Conservation (phyloP, 2,329 filamentous ascomycete species). For the Fusarium haematococcum region DNA sequence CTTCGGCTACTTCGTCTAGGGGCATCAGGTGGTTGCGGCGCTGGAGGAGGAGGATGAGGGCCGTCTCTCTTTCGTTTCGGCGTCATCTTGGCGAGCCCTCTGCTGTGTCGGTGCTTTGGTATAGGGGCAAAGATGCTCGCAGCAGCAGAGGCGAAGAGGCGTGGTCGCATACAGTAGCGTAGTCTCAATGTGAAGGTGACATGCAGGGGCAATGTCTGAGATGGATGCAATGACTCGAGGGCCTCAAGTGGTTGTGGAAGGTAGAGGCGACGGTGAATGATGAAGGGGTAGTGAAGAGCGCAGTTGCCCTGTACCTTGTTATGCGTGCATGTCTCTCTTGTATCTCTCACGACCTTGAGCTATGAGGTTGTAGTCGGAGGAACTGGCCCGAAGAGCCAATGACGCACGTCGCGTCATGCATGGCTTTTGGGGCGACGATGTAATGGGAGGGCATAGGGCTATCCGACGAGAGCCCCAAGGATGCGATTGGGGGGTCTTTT, state of each 20-base stretch:
- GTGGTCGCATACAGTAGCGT: conserved; percentile 14
- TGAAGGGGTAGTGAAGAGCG: background rate
- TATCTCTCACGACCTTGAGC: background rate
- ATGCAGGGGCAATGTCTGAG: background rate
- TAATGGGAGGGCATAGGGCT: conserved; percentile 25
- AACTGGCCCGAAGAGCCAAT: conserved; percentile 38
- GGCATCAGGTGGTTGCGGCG: conserved; percentile 32
- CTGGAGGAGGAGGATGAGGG: conserved; percentile 35
- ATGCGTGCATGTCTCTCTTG: conserved; percentile 12
- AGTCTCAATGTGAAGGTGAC: background rate
- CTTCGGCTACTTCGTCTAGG: conserved; percentile 45
- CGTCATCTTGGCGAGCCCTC: conserved; percentile 47
- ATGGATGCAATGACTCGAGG: background rate
- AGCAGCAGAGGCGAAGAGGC: conserved; percentile 17
- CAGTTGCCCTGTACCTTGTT: background rate
- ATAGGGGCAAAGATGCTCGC: conserved; percentile 7
- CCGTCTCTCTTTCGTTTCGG: conserved; percentile 53
- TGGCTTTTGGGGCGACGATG: conserved; percentile 13
- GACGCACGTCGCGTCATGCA: conserved; percentile 45
- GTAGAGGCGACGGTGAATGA: background rate
- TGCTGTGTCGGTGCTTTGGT: conserved; percentile 3
- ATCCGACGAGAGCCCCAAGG: conserved; percentile 24
- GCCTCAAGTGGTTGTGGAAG: background rate
- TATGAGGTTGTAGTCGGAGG: conserved; percentile 32
- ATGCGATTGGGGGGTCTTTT: conserved; percentile 3